Conservation (phyloP, 1,139 yeast species). For the Suhomyces bokatorum region DNA sequence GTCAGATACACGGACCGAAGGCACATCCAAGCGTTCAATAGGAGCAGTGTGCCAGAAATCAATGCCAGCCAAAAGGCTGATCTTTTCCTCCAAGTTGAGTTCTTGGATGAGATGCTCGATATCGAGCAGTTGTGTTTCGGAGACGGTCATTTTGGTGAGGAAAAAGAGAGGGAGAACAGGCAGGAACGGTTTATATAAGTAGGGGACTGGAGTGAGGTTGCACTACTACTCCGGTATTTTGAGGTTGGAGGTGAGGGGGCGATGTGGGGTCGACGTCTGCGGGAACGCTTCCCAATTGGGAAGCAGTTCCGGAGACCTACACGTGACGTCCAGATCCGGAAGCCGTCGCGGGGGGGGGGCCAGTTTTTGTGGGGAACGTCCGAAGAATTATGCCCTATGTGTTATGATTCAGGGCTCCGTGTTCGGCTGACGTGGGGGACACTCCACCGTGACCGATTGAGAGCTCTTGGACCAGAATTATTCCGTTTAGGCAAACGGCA, state of each 20-base stretch:
- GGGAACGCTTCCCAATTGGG: constrained; percentile 8
- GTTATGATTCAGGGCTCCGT: too few relatives aligned
- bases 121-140: constrained; percentile 27
- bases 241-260: constrained; percentile 1
- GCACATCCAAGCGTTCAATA: constrained; percentile 45
- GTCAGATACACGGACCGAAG: constrained; percentile 34
- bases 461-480: too few relatives aligned
- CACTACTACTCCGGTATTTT: neutral
- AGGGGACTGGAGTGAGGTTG: too few relatives aligned
- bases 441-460: too few relatives aligned
- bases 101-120: constrained; percentile 44
- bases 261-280: constrained; percentile 2
- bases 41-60: constrained; percentile 60
- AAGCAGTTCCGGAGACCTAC: neutral
- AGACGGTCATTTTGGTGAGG: constrained; percentile 6
- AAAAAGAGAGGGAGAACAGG: neutral
- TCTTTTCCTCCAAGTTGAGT: constrained; percentile 50
- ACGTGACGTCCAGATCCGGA: too few relatives aligned
- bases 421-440: too few relatives aligned
- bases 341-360: too few relatives aligned
- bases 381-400: too few relatives aligned
- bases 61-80: constrained; percentile 48
- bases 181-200: neutral
- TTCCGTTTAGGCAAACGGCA: too few relatives aligned
- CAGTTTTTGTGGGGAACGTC: too few relatives aligned